Percentiles rank a stretch among this genome's conserved stretches.
These are phyloP conservation scores for Cudoniella acicularis DNA, from an alignment of 495 filamentous ascomycete species.

Conservation along the genomic window DNA sequence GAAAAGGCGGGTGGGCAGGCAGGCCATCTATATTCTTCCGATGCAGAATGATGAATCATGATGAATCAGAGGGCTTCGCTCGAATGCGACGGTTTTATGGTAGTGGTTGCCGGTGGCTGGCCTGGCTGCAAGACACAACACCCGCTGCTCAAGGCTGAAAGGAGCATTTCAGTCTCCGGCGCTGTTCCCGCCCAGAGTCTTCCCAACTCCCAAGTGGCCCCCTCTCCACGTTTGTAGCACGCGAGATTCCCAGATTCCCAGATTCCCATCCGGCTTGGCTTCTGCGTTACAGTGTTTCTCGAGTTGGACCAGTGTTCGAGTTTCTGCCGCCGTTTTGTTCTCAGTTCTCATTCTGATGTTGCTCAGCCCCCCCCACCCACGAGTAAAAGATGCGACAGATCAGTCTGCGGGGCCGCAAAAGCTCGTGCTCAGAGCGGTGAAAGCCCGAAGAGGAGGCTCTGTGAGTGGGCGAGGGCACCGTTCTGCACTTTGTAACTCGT, in stretches of 20 bases:
- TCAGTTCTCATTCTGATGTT: background rate
- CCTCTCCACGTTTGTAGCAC: background rate
- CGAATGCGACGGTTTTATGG: background rate
- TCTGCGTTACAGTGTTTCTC: background rate
- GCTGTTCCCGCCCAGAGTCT: too few species aligned
- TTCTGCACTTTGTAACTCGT: too few species aligned
- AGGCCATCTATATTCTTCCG: too few species aligned
- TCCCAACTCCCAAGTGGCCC: too few species aligned
- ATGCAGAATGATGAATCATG: background rate
- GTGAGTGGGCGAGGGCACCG: background rate
- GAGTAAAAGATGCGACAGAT: background rate
- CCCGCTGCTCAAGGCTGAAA: background rate
- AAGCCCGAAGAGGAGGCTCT: background rate
- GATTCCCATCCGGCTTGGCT: background rate
- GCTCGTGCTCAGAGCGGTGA: too few species aligned
- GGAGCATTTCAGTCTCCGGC: background rate
- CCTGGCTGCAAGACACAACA: background rate
- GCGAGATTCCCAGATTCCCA: too few species aligned
- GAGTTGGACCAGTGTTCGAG: background rate
- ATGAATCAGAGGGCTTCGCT: background rate
- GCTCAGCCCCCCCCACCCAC: background rate
- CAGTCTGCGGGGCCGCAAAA: too few species aligned
- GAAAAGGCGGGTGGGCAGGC: too few species aligned
- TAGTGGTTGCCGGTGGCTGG: background rate
- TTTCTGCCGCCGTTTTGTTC: background rate